Base-by-base conservation (phyloP, 495 filamentous ascomycete genomes). In the Xylaria sp. region DNA sequence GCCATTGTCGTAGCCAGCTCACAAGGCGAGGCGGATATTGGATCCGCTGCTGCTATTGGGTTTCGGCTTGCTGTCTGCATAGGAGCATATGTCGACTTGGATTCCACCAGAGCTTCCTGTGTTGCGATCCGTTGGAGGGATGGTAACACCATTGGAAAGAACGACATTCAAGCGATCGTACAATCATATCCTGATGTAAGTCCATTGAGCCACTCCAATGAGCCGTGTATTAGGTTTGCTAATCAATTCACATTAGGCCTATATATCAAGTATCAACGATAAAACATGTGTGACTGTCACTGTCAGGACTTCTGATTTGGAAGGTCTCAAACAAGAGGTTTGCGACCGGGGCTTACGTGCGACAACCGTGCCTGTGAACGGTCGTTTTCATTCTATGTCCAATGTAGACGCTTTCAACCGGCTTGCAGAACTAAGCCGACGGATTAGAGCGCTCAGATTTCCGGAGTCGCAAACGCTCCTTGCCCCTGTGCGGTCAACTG, bases 31-130 rank as follows among this genome's bases (percentile, higher is more conserved):
- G 69, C 63, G 17, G 78, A 77, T 12, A 9, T 80, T 48, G 71
- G 40, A 0, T 24, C n/a, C 9, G n/a, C 67, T 2, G 76, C 68
- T 21, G 75, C 70, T 15, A 26, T 59, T 1, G 50, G 68, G 5
- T 31, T 80, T 14, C 68, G 76, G 0, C 58, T 80, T 14, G 82
- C 82, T 35, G 62, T 79, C 1, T 82, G 79, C 46, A 69, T 82
- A 40, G 82, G 82, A 1, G 72, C 76, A 17, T 71, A 74, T 53
- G 73, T 80, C 14, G 78, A 80, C 66, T 65, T 69, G 21, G 74
- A 80, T 48, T 44, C 44, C 31, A 17, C 43, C 1, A 61, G 48
- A 15, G 5, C 19, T 19, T 67, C 31, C 2, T 67, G 64, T 55
- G 46, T 67, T 40, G 64, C 64, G 14, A 40, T 67, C 17, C 64